Percentiles rank a stretch among this genome's conserved stretches.
These are phyloP conservation scores for Stephanocyclus meneghinianus DNA, from an alignment of 352 stramenopile genomes.

Conservation along the genomic window DNA sequence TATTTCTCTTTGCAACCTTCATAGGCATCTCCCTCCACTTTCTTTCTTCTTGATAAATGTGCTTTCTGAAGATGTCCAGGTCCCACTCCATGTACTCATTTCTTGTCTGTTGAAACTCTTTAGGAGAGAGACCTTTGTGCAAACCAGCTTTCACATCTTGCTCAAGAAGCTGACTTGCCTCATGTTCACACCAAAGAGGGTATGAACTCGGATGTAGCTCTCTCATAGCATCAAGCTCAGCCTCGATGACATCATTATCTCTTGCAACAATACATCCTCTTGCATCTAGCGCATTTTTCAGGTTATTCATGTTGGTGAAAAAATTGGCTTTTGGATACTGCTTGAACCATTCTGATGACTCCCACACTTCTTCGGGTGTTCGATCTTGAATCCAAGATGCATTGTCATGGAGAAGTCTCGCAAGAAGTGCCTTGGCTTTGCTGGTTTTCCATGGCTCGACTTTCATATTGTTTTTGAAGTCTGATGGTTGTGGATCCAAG, in stretches of 20 bases:
- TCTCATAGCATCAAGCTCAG: neutral
- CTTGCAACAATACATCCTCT: neutral
- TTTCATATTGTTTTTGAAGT: too few relatives aligned
- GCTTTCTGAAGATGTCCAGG: neutral
- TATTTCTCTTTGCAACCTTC: neutral
- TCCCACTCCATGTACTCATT: neutral
- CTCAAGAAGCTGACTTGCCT: neutral
- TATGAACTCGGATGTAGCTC: neutral
- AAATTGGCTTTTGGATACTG: neutral
- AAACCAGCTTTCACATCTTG: neutral
- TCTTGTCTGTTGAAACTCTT: neutral
- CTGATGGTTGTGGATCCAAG: too few relatives aligned
- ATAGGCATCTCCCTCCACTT: neutral
- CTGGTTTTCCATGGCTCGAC: neutral
- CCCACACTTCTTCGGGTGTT: neutral
- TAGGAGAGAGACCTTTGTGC: neutral
- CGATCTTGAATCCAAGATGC: neutral
- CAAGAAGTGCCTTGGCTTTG: neutral
- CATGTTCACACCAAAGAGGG: neutral
- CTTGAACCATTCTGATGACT: neutral
- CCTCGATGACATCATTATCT: neutral
- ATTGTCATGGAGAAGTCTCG: neutral
- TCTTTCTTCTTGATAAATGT: constrained; percentile 12
- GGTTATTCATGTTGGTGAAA: neutral
- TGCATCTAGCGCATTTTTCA: neutral